phyloP scores from a whole-genome alignment of 257 asterid genomes.

The Parsonsia alboflavescens region DNA sequence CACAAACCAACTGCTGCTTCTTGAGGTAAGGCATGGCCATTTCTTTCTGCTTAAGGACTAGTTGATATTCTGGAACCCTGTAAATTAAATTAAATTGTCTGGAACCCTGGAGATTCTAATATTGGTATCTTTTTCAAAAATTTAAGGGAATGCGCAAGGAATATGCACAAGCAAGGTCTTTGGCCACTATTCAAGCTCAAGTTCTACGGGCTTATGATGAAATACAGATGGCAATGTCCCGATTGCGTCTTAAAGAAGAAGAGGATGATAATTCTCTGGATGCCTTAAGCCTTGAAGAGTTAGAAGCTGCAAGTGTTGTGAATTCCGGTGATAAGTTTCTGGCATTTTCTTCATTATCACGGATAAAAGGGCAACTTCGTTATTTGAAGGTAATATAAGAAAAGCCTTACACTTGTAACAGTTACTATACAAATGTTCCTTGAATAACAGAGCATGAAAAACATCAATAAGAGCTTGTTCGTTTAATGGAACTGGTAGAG shows the following conservation, averaged over 20 bases:
- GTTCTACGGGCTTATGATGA: constrained; percentile 95
- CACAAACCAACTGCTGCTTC: constrained; percentile 74
- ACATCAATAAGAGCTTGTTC: background rate
- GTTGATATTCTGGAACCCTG: background rate
- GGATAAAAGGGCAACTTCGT: constrained; percentile 89
- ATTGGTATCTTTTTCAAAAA: constrained; percentile 7
- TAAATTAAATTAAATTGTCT: background rate
- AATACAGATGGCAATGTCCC: constrained; percentile 84
- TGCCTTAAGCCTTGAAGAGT: constrained; percentile 74
- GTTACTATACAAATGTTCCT: background rate
- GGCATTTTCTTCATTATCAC: constrained; percentile 62
- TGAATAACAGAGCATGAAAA: background rate
- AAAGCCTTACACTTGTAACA: background rate
- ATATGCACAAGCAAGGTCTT: constrained; percentile 72
- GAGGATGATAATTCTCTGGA: constrained; percentile 74
- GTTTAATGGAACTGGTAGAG: background rate
- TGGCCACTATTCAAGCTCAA: constrained; percentile 86
- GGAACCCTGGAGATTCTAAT: background rate
- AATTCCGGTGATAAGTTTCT: constrained; percentile 85
- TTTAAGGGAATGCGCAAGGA: constrained; percentile 91
- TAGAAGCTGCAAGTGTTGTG: constrained; percentile 73
- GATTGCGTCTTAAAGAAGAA: constrained; percentile 75
- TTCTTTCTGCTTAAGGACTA: background rate
- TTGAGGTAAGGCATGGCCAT: constrained; percentile 53
- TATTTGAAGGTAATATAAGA: constrained; percentile 67